A percentile compares a stretch with the other conserved stretches of the same genome.
Conservation (phyloP, 345 rosid genomes). For the Populus alba region DNA sequence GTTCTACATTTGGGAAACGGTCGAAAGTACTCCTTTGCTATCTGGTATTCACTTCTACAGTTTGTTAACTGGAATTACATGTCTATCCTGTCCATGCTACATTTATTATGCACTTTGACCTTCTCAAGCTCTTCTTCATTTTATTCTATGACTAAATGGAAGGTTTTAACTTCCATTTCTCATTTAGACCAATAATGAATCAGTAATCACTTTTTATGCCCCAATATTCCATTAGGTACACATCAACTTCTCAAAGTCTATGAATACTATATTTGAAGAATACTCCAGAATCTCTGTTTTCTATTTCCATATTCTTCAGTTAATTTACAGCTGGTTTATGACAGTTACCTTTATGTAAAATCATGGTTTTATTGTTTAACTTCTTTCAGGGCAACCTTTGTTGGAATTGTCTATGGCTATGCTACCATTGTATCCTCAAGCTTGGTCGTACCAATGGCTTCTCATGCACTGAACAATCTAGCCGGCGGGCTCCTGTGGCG, state of each 20-base stretch:
- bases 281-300: not conserved
- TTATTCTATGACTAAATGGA: too few relatives aligned
- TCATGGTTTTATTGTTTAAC: not conserved
- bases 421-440: constrained; percentile 61
- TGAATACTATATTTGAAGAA: not conserved
- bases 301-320: not conserved
- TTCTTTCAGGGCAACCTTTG: constrained; percentile 75
- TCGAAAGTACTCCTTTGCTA: constrained; percentile 78
- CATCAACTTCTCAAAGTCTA: too few relatives aligned
- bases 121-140: too few relatives aligned
- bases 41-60: constrained; percentile 51
- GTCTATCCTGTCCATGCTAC: not conserved
- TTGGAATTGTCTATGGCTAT: constrained; percentile 67
- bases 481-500: constrained; percentile 77
- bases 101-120: too few relatives aligned
- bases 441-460: constrained; percentile 65
- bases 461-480: constrained; percentile 76
- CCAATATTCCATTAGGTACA: too few relatives aligned
- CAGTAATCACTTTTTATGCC: too few relatives aligned
- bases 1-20: constrained; percentile 76
- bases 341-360: not conserved
- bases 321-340: not conserved
- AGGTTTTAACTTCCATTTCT: too few relatives aligned
- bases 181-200: too few relatives aligned
- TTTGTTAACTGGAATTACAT: not conserved